Percentiles rank a stretch among this genome's conserved stretches.
phyloP scores from a whole-genome alignment of 106 monocot species.

The Dioscorea zingiberensis region DNA sequence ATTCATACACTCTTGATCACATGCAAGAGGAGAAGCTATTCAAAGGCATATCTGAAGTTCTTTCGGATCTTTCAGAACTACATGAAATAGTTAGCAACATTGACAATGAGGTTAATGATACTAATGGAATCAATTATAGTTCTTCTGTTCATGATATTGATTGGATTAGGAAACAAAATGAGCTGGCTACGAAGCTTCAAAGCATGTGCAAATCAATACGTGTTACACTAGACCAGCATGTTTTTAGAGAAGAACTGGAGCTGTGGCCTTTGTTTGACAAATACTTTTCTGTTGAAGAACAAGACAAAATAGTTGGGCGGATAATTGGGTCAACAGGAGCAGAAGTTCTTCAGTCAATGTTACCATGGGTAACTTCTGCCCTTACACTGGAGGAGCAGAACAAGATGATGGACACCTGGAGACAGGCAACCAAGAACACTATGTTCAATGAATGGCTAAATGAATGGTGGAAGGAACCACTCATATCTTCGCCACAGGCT shows the following conservation, averaged over 20 bases:
- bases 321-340: conserved; percentile 99
- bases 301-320: conserved; percentile 92
- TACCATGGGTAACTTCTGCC: conserved; percentile 98
- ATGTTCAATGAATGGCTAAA: conserved; percentile 99
- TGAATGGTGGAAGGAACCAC: conserved; percentile 86
- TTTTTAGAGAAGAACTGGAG: conserved; percentile 93
- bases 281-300: conserved; percentile 95
- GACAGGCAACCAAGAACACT: conserved; percentile 89
- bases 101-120: conserved; percentile 4
- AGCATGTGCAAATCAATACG: conserved; percentile 97
- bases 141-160: conserved; percentile 12
- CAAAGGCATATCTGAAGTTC: conserved; percentile 75
- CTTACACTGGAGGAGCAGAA: conserved; percentile 95
- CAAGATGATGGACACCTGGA: conserved; percentile 97
- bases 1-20: conserved; percentile 95
- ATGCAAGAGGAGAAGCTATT: conserved; percentile 98
- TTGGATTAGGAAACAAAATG: conserved; percentile 59
- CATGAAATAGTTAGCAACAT: conserved; percentile 31
- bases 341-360: conserved; percentile 95
- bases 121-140: conserved; percentile 1
- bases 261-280: conserved; percentile 97
- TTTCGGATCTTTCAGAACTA: conserved; percentile 66
- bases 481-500: conserved; percentile 23
- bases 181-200: conserved; percentile 92
- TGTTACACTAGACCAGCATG: conserved; percentile 92